phyloP scores from a whole-genome alignment of 1,284 basidiomycete species.

The Ganoderma leucocontextum region DNA sequence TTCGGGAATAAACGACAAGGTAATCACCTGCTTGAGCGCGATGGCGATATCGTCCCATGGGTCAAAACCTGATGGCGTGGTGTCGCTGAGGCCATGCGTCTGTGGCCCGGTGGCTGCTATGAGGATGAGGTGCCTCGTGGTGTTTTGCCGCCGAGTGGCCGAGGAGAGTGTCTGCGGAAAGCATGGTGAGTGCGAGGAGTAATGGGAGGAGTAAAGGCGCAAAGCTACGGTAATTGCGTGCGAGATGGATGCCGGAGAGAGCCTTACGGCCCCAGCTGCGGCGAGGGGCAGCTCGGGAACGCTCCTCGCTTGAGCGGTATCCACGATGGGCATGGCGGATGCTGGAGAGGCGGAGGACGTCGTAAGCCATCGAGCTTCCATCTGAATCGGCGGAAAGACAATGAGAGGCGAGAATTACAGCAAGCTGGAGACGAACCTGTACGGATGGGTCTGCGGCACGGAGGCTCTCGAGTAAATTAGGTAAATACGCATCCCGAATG shows the following conservation, averaged over 20 bases:
- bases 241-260: conserved; percentile 32
- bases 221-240: conserved; percentile 33
- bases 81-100: conserved; percentile 25
- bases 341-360: conserved; percentile 36
- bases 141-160: conserved; percentile 45
- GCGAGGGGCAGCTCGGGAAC: conserved; percentile 33
- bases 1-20: neutral
- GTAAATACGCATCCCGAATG: conserved; percentile 62
- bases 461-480: conserved; percentile 54
- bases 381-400: conserved; percentile 38
- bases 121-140: conserved; percentile 62
- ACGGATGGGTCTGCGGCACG: conserved; percentile 48
- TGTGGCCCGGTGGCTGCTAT: conserved; percentile 48
- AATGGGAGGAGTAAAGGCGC: conserved; percentile 1
- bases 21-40: conserved; percentile 55
- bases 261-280: conserved; percentile 21
- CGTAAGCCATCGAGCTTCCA: conserved; percentile 51
- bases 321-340: conserved; percentile 27
- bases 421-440: conserved; percentile 42
- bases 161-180: conserved; percentile 48
- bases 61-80: conserved; percentile 33
- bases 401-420: conserved; percentile 20
- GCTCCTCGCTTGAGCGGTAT: conserved; percentile 26
- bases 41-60: conserved; percentile 41
- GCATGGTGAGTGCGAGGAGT: conserved; percentile 5